Evolutionary conservation across 768 basidiomycete genomes (phyloP).

Genomic region (Amyloporia xantha): DNA sequence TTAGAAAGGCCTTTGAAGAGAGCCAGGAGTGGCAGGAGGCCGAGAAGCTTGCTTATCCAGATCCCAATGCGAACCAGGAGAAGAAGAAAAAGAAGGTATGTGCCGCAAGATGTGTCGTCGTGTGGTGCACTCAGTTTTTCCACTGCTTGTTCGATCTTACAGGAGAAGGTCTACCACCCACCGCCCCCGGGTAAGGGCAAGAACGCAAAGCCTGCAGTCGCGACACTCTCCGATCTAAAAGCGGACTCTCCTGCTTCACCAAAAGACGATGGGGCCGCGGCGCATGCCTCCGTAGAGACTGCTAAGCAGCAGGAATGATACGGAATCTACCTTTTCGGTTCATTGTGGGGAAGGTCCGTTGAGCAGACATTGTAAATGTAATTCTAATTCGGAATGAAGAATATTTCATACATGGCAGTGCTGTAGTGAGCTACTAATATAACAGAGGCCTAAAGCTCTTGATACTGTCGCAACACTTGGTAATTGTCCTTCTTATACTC

Average conservation of each 20-base stretch:
- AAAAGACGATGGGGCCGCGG: conserved; percentile 3
- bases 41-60: conserved; percentile 80
- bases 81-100: conserved; percentile 53
- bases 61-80: conserved; percentile 54
- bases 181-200: conserved; percentile 78
- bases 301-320: not conserved
- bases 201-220: too few relatives aligned
- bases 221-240: too few relatives aligned
- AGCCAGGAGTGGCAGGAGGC: conserved; percentile 77
- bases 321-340: too few relatives aligned
- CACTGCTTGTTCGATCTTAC: not conserved
- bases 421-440: too few relatives aligned
- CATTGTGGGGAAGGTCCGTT: too few relatives aligned
- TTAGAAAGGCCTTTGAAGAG: conserved; percentile 69
- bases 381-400: too few relatives aligned
- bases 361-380: too few relatives aligned
- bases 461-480: not conserved
- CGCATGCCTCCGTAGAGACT: not conserved
- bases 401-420: too few relatives aligned
- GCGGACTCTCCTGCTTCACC: conserved; percentile 19
- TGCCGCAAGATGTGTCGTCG: too few relatives aligned
- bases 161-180: conserved; percentile 81
- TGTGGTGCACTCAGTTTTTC: not conserved
- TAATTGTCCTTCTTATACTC: conserved; percentile 25
- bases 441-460: too few relatives aligned